Conservation (phyloP, 352 stramenopile genomes). For the Lagenidium giganteum region DNA sequence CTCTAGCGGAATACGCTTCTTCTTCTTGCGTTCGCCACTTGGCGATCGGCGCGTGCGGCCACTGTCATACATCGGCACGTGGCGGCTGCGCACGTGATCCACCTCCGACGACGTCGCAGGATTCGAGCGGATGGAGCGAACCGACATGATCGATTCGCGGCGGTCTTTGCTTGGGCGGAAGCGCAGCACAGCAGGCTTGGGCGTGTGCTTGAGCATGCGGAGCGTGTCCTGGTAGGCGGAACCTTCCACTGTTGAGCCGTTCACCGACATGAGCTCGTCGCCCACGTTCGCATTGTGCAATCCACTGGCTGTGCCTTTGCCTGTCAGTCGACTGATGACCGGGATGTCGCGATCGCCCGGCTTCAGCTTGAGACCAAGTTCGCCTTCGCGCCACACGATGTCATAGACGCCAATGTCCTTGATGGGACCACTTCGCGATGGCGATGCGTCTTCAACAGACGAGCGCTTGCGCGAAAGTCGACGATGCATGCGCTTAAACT, state of each 20-base stretch:
- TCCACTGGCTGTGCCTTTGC: conserved; percentile 63
- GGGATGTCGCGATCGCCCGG: conserved; percentile 55
- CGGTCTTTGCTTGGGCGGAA: conserved; percentile 53
- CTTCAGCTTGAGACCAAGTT: conserved; percentile 73
- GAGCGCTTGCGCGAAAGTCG: conserved; percentile 47
- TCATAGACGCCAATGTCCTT: conserved; percentile 59
- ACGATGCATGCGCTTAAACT: conserved; percentile 74
- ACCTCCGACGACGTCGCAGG: conserved; percentile 31
- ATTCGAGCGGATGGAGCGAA: conserved; percentile 39
- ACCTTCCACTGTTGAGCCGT: conserved; percentile 56
- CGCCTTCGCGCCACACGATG: conserved; percentile 77
- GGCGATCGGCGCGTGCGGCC: conserved; percentile 4
- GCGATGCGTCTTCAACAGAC: conserved; percentile 26
- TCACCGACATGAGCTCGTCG: conserved; percentile 71
- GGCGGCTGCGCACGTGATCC: conserved; percentile 23
- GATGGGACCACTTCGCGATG: too few species aligned
- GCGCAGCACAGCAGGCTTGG: conserved; percentile 62
- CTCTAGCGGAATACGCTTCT: conserved; percentile 67
- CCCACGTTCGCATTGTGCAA: conserved; percentile 71
- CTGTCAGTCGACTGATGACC: conserved; percentile 67
- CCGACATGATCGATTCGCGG: conserved; percentile 43
- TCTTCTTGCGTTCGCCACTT: conserved; percentile 44
- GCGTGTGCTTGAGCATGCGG: conserved; percentile 76
- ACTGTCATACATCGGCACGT: conserved; percentile 43
- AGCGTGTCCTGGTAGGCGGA: conserved; percentile 67